Evolutionary conservation across 1,139 yeast genomes (phyloP), one percentile per base, ranked within the genome.

Genomic region (Geotrichum reessii): DNA sequence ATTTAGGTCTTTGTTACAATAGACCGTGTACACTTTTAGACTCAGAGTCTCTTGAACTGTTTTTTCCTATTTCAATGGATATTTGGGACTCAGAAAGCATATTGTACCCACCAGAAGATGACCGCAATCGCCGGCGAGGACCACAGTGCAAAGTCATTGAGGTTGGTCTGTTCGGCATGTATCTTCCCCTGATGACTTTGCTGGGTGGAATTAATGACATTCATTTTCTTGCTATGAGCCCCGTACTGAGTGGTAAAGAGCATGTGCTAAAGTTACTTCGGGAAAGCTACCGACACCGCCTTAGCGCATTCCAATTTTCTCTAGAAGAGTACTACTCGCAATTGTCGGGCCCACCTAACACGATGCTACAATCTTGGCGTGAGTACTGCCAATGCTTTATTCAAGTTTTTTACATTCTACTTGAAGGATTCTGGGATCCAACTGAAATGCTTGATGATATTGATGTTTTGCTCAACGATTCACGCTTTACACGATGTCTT

Each of bases 1-100:
- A 76, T 61, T 66, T 75, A 7, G 74, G 76, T 0, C 65, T 76
- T 50, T 72, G 77, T 53, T 75, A 74, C 63, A 76, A 75, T 60
- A 64, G 72, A 7, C 72, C 74, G 2, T 61, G 71, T 37, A 64
- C 69, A 4, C 66, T 75, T 25, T 63, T 70, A 12, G 79, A 76
- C 59, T 63, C 69, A 4, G 77, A 73, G 57, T 70, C 73, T 25
- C 57, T 63, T 54, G 70, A 68, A 7, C 58, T 76, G 22, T 72
- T 64, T 59, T 66, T 71, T 11, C 79, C 79, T 0, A 69, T 73
- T 57, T 65, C 65, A 51, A 77, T 75, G 46, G 67, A 64, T 1
- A 56, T 69, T 3, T 76, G 78, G 78, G 63, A 65, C 7, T 67
- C 71, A 6, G 65, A 64, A 42, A 64, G 52, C 31, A 56, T 57